Evolutionary conservation across 306 rosid species (phyloP), one percentile per base, ranked within the genome.

Genomic region (Arachis hypogaea): DNA sequence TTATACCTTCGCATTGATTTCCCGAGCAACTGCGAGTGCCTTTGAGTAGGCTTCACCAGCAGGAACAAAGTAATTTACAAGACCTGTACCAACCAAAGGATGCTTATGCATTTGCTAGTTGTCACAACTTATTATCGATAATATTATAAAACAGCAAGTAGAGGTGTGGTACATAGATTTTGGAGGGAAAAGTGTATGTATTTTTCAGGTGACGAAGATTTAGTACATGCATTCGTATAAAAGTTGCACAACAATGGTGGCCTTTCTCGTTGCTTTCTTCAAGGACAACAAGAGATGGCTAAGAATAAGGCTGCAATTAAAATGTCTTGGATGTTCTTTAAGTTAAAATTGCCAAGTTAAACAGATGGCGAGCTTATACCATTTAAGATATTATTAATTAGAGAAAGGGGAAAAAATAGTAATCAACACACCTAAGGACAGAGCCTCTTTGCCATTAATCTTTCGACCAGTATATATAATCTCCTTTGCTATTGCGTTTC

Each of bases 31-130:
- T 80, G 86, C 87, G 42, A 94, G 89, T 51, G 96, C 99, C 83
- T 89, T 92, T 55, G 72, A 41, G 77, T 83, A 74, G 78, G 92
- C 99, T 84, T 89, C 92, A 57, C 93, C 96, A 78, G 87, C 71
- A 68, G 89, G 86, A 74, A 89, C 96, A 78, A 97, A 89, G 83
- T 83, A 86, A 80, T 94, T 92, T 56, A 87, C 96, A 69, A 94
- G 87, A 77, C 99, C 99, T 94, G 85, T 38, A 66, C 11, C 41
- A 74, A 44, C 43, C 11, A 10, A 46, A 46, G 41, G 29, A 63
- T 54, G 66, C 60, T 73, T 68, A 70, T 59, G 67, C 57, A 73
- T 63, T 73, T 80, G 56, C 28, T 22, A 22, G 28, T 22, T 22
- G 28, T 16, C 44, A 57, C 75, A 49, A 68, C 9, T 36, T 51